Evolutionary conservation across 192 early-diverging fungal genomes (phyloP).

Genomic region (Rhizoclosmatium globosum): DNA sequence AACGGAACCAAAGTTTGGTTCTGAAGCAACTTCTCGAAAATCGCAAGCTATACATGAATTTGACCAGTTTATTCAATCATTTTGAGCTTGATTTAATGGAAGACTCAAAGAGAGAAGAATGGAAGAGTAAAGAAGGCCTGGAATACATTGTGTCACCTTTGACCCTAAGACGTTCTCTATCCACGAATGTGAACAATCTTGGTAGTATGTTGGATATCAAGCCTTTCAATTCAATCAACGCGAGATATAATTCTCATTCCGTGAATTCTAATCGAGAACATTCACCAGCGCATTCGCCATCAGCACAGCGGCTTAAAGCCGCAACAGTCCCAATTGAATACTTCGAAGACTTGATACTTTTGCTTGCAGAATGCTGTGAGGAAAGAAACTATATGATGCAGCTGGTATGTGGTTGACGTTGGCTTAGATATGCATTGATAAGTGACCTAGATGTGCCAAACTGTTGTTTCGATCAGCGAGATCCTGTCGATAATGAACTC

Average conservation of each 20-base stretch:
- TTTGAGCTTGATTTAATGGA: slow-evolving; percentile 19
- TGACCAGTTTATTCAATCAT: slow-evolving; percentile 6
- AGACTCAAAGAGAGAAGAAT: neutral
- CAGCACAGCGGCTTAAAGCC: neutral
- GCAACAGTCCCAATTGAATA: slow-evolving; percentile 30
- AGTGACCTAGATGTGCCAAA: slow-evolving; percentile 39
- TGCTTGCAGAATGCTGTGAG: slow-evolving; percentile 44
- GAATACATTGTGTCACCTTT: neutral
- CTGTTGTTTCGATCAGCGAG: slow-evolving; percentile 19
- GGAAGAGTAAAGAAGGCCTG: neutral
- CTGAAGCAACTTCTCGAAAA: slow-evolving; percentile 37
- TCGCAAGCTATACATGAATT: slow-evolving; percentile 23
- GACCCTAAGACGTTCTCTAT: neutral
- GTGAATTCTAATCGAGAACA: neutral
- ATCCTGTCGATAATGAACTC: slow-evolving; percentile 30
- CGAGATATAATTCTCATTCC: neutral
- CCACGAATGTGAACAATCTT: neutral
- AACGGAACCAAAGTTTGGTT: slow-evolving; percentile 43
- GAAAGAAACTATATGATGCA: slow-evolving; percentile 43
- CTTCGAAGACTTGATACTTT: slow-evolving; percentile 32
- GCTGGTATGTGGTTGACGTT: slow-evolving; percentile 14
- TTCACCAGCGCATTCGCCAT: neutral
- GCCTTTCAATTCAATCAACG: neutral
- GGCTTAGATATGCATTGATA: neutral
- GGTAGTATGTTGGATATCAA: neutral